Evolutionary conservation across 768 basidiomycete genomes (phyloP).

Genomic region (Boletus speciosus): DNA sequence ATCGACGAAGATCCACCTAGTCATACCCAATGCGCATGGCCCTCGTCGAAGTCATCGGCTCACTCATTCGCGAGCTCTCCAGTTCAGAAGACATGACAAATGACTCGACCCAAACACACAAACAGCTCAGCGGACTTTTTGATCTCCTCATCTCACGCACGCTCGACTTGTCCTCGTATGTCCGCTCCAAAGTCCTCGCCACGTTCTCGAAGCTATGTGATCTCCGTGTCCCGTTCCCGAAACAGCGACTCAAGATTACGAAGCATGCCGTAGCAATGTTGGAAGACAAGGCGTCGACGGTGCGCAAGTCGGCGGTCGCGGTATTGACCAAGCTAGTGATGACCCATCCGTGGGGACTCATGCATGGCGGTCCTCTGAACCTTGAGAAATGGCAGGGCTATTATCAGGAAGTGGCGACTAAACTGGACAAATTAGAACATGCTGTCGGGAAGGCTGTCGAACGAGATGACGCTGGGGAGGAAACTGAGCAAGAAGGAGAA

Average conservation of each 20-base stretch:
- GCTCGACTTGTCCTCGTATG: slow-evolving; percentile 85
- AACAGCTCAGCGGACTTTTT: slow-evolving; percentile 78
- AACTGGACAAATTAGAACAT: slow-evolving; percentile 71
- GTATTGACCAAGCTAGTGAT: slow-evolving; percentile 69
- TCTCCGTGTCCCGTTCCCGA: slow-evolving; percentile 76
- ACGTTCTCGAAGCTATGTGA: slow-evolving; percentile 78
- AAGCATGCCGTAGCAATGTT: slow-evolving; percentile 73
- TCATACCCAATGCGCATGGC: slow-evolving; percentile 97
- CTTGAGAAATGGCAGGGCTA: slow-evolving; percentile 69
- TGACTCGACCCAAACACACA: slow-evolving; percentile 46
- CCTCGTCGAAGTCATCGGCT: slow-evolving; percentile 85
- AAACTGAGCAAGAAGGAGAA: slow-evolving; percentile 32
- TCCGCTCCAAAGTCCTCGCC: slow-evolving; percentile 81
- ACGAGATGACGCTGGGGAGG: slow-evolving; percentile 36
- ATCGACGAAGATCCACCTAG: slow-evolving; percentile 37
- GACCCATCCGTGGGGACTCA: slow-evolving; percentile 85
- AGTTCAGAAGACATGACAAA: slow-evolving; percentile 46
- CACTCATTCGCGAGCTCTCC: slow-evolving; percentile 79
- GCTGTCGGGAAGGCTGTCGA: slow-evolving; percentile 61
- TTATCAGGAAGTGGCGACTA: slow-evolving; percentile 56
- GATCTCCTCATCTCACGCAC: slow-evolving; percentile 84
- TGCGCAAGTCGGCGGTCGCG: slow-evolving; percentile 80
- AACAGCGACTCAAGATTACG: slow-evolving; percentile 75
- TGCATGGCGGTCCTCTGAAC: slow-evolving; percentile 80
- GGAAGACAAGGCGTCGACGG: slow-evolving; percentile 85